A percentile compares a stretch with the other conserved stretches of the same genome.
Conservation (phyloP, 768 basidiomycete species). For the Gyrodon lividus region DNA sequence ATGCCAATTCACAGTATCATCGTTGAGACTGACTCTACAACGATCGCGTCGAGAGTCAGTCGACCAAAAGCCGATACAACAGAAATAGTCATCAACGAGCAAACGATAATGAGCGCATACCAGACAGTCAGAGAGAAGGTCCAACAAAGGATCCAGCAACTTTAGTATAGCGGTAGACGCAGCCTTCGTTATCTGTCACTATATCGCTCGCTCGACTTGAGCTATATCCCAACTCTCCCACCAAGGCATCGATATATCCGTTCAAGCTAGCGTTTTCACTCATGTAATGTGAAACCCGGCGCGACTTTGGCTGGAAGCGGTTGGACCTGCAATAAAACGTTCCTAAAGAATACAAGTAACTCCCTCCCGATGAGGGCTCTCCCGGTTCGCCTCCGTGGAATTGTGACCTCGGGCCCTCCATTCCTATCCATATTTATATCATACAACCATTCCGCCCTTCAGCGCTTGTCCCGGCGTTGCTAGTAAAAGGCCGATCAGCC, state of each 20-base stretch:
- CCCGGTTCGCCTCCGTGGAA: too few species aligned
- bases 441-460: slow-evolving; percentile 1
- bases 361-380: neutral
- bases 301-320: neutral
- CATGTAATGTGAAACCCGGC: neutral
- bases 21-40: slow-evolving; percentile 91
- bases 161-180: slow-evolving; percentile 44
- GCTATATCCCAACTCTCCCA: neutral
- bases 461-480: neutral
- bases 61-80: slow-evolving; percentile 89
- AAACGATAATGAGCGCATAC: slow-evolving; percentile 92
- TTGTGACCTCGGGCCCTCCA: neutral
- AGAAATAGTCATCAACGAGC: slow-evolving; percentile 98
- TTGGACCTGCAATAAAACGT: neutral
- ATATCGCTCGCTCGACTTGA: neutral
- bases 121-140: slow-evolving; percentile 85
- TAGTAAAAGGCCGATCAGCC: neutral
- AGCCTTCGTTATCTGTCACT: slow-evolving; percentile 21
- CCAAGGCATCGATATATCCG: neutral
- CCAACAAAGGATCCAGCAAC: slow-evolving; percentile 77
- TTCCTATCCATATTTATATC: slow-evolving; percentile 1
- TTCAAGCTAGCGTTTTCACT: neutral
- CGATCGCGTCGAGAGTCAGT: slow-evolving; percentile 94
- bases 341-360: neutral
- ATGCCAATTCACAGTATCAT: slow-evolving; percentile 65